phyloP scores from a whole-genome alignment of 2,329 filamentous ascomycete species.

The Coniochaeta sp. region DNA sequence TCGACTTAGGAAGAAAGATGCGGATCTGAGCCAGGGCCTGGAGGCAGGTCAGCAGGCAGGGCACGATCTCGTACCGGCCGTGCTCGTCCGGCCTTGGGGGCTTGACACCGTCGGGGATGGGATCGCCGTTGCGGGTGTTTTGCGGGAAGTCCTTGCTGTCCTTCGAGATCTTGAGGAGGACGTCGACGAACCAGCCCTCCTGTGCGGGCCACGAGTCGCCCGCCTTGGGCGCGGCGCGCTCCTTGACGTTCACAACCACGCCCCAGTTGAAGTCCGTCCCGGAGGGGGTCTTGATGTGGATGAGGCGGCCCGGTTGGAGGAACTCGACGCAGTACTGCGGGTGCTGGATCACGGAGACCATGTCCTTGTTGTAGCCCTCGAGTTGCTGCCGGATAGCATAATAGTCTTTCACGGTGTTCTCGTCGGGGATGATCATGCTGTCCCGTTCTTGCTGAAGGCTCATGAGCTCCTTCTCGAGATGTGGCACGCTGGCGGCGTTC shows the following conservation, averaged over 20 bases:
- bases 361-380: conserved; percentile 76
- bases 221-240: conserved; percentile 58
- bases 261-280: conserved; percentile 92
- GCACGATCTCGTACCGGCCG: conserved; percentile 72
- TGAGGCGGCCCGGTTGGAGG: conserved; percentile 78
- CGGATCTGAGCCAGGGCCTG: conserved; percentile 78
- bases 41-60: conserved; percentile 78
- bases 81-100: conserved; percentile 54
- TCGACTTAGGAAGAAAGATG: conserved; percentile 74
- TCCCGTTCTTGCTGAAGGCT: conserved; percentile 70
- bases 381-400: conserved; percentile 84
- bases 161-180: conserved; percentile 58
- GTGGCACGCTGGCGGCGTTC: conserved; percentile 80
- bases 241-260: conserved; percentile 67
- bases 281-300: conserved; percentile 71
- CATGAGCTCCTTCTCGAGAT: conserved; percentile 75
- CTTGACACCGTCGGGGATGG: conserved; percentile 60
- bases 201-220: conserved; percentile 63
- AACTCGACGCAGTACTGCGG: conserved; percentile 81
- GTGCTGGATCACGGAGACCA: conserved; percentile 86
- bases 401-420: conserved; percentile 86
- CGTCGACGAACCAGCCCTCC: conserved; percentile 75
- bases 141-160: conserved; percentile 36
- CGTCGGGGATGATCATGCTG: conserved; percentile 72
- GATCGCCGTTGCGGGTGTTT: conserved; percentile 18